phyloP scores from a whole-genome alignment of 2,329 filamentous ascomycete genomes.

The Pseudogymnoascus sp. region DNA sequence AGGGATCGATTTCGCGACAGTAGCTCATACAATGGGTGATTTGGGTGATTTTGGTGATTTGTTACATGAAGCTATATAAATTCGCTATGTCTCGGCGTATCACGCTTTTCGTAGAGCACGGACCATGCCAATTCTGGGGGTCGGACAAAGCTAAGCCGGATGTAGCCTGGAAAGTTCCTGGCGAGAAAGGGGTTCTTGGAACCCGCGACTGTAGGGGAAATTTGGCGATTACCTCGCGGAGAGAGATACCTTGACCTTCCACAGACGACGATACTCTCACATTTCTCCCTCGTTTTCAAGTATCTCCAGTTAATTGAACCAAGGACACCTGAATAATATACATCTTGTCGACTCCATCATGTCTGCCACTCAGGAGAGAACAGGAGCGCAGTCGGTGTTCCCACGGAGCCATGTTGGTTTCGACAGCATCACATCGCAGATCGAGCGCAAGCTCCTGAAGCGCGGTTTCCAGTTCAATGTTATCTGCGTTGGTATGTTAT shows the following conservation, averaged over 20 bases:
- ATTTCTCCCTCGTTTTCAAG: constrained; percentile 4
- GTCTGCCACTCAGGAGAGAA: constrained; percentile 28
- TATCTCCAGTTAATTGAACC: not conserved
- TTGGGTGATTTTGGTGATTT: not conserved
- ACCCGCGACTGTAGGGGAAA: constrained; percentile 9
- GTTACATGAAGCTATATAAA: constrained; percentile 7
- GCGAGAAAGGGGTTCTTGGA: constrained; percentile 10
- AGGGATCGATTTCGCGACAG: not conserved
- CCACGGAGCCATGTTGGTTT: constrained; percentile 99
- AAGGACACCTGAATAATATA: not conserved
- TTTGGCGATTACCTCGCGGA: constrained; percentile 10
- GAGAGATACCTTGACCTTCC: constrained; percentile 10
- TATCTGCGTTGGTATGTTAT: constrained; percentile 88
- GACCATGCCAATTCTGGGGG: not conserved
- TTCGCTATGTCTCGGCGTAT: constrained; percentile 2
- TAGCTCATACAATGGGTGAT: not conserved
- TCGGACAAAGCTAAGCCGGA: not conserved
- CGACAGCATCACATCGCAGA: constrained; percentile 99
- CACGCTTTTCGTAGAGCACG: constrained; percentile 10
- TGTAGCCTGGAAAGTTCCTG: constrained; percentile 9
- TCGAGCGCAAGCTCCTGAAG: constrained; percentile 99
- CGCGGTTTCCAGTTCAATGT: constrained; percentile 99
- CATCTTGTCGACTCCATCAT: constrained; percentile 18
- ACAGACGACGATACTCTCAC: not conserved
- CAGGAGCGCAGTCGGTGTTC: constrained; percentile 46